These are phyloP conservation scores for Sclerotinia trifoliorum DNA, from an alignment of 2,329 filamentous ascomycete genomes.

Conservation along the genomic window DNA sequence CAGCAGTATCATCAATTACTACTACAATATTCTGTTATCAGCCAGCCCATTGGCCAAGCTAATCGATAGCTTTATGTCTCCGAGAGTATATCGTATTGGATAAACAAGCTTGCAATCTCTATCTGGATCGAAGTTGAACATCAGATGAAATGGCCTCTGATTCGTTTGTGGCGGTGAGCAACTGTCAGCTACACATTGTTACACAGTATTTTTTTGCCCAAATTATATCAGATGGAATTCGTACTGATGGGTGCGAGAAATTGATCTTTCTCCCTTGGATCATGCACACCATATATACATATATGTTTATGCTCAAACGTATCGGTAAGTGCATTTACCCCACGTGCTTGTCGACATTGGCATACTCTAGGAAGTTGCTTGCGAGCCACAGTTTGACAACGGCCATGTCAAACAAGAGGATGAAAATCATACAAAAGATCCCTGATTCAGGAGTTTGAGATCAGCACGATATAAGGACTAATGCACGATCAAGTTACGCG, in stretches of 20 bases:
- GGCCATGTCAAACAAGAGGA: neutral
- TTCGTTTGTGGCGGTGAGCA: neutral
- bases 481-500: neutral
- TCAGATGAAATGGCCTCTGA: neutral
- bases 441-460: neutral
- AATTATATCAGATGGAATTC: neutral
- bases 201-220: neutral
- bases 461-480: neutral
- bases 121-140: neutral
- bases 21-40: neutral
- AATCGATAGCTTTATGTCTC: neutral
- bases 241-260: neutral
- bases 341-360: neutral
- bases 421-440: neutral
- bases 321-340: neutral
- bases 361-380: neutral
- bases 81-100: neutral
- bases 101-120: neutral
- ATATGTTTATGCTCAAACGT: neutral
- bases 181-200: neutral
- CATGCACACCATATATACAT: neutral
- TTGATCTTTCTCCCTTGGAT: neutral
- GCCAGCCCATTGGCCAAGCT: neutral
- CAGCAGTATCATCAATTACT: neutral
- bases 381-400: neutral